These are phyloP conservation scores for Sindora glabra DNA, from an alignment of 306 rosid genomes.

Conservation along the genomic window DNA sequence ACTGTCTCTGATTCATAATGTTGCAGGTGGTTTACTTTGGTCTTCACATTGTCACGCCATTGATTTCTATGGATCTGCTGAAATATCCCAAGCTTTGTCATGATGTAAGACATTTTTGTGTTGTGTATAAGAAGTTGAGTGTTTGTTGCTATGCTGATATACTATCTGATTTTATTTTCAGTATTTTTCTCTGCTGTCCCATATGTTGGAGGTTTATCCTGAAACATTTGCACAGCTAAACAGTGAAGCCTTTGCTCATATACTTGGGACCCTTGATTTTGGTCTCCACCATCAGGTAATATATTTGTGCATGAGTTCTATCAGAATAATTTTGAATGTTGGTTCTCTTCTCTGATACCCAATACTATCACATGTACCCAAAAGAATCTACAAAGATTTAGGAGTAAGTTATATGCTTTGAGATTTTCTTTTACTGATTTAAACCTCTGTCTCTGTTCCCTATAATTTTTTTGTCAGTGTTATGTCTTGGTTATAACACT, in stretches of 20 bases:
- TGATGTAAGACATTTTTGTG: constrained; percentile 60
- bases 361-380: background rate
- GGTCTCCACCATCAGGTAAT: constrained; percentile 91
- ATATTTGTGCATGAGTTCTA: background rate
- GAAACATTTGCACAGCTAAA: constrained; percentile 83
- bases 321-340: no score
- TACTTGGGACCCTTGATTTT: constrained; percentile 80
- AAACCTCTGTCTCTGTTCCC: constrained; percentile 6
- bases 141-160: constrained; percentile 24
- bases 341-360: constrained; percentile 6
- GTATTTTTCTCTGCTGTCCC: constrained; percentile 87
- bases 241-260: constrained; percentile 62
- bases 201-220: constrained; percentile 89
- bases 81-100: constrained; percentile 89
- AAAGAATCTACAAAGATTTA: background rate
- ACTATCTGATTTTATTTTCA: constrained; percentile 29
- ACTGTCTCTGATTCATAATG: constrained; percentile 21
- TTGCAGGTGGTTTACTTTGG: constrained; percentile 93
- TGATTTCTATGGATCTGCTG: constrained; percentile 82
- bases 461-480: no score
- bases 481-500: no score
- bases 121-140: background rate
- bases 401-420: background rate
- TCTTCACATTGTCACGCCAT: constrained; percentile 78
- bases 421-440: background rate